These are phyloP conservation scores for Lolium perenne DNA, from an alignment of 176 grass and related monocot genomes.

Conservation along the genomic window DNA sequence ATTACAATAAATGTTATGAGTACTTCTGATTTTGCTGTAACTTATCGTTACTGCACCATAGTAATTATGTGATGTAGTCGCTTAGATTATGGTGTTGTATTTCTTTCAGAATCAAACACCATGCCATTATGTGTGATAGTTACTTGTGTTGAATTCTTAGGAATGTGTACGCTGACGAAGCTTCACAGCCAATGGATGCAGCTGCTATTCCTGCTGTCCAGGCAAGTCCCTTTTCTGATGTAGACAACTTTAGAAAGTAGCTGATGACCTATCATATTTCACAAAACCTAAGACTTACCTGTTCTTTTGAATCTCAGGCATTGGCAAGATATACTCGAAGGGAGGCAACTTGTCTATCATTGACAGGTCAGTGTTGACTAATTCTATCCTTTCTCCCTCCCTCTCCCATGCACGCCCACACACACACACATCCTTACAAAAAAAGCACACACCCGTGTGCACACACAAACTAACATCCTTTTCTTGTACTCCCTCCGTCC, in stretches of 20 bases:
- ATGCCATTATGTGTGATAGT: conserved; percentile 37
- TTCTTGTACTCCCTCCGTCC: too few species aligned
- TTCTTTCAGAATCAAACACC: conserved; percentile 21
- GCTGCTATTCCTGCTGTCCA: conserved; percentile 71
- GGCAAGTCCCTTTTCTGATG: conserved; percentile 59
- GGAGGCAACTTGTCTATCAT: conserved; percentile 86
- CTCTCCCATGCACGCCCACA: background rate
- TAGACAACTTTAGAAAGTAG: conserved; percentile 24
- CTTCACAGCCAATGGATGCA: conserved; percentile 60
- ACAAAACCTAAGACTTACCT: conserved; percentile 38
- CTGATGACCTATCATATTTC: conserved; percentile 13
- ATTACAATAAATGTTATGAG: background rate
- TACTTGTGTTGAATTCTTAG: conserved; percentile 53
- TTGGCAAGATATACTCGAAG: conserved; percentile 89
- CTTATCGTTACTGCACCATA: background rate
- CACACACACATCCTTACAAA: background rate
- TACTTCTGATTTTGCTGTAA: conserved; percentile 25
- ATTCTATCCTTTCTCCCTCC: conserved; percentile 15
- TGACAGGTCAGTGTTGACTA: conserved; percentile 67
- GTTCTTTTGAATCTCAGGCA: conserved; percentile 60
- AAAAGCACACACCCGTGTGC: background rate
- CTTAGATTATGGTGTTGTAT: background rate
- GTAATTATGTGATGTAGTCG: conserved; percentile 5
- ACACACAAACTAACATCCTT: background rate
- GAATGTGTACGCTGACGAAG: conserved; percentile 92